These are phyloP conservation scores for Arthrinium phaeospermum DNA, from an alignment of 2,329 filamentous ascomycete species.

Conservation along the genomic window DNA sequence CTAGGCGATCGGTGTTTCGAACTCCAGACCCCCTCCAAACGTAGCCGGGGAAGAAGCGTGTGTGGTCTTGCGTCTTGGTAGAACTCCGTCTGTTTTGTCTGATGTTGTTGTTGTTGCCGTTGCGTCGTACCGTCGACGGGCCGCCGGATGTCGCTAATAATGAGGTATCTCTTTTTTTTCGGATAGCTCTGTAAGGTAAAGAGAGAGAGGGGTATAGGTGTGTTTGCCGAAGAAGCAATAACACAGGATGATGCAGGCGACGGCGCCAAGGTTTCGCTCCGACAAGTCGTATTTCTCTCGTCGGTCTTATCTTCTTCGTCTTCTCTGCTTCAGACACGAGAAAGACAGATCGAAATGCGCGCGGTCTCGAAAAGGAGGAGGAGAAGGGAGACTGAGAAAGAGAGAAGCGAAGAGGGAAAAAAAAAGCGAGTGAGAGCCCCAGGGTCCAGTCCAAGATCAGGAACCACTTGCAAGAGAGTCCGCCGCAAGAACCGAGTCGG, in stretches of 20 bases:
- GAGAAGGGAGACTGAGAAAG: neutral
- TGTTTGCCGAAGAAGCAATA: neutral
- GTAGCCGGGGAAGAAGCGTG: neutral
- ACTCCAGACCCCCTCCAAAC: slow-evolving; percentile 1
- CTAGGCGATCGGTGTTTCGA: slow-evolving; percentile 4
- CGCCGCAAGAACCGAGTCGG: neutral
- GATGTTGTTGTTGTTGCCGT: neutral
- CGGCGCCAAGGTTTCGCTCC: neutral
- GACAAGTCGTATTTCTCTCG: neutral
- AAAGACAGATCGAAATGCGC: neutral
- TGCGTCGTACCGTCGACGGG: neutral
- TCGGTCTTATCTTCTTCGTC: neutral
- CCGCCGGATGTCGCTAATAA: neutral
- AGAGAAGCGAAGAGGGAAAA: neutral
- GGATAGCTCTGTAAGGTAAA: neutral
- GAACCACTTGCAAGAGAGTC: neutral
- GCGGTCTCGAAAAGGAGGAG: neutral
- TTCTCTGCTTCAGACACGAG: neutral
- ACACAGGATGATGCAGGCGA: neutral
- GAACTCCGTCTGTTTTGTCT: neutral
- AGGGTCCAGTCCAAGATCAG: neutral
- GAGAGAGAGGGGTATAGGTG: too few species aligned
- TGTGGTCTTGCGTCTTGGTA: neutral
- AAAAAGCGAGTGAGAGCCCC: neutral
- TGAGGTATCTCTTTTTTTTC: neutral